Evolutionary conservation across 305 asterid species (phyloP).

Genomic region (Solanum hybrid): DNA sequence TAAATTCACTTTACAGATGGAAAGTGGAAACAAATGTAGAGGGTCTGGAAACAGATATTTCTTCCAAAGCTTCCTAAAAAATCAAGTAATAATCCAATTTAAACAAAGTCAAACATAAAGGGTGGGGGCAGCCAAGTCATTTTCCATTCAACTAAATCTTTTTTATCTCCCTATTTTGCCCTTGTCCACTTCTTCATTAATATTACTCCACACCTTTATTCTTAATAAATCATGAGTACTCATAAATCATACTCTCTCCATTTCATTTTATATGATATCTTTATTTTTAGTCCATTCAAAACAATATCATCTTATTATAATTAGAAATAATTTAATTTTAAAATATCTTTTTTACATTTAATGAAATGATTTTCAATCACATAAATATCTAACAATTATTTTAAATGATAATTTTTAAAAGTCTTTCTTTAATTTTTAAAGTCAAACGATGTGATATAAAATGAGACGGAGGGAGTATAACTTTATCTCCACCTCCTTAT

Average conservation of each 20-base stretch:
- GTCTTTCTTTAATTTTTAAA: too few relatives aligned
- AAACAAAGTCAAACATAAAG: background rate
- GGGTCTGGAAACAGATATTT: background rate
- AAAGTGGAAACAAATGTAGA: background rate
- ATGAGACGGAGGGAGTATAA: background rate
- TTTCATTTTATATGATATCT: background rate
- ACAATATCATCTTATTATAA: too few relatives aligned
- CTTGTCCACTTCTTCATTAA: background rate
- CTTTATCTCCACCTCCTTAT: background rate
- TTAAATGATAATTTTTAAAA: too few relatives aligned
- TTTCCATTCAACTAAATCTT: conserved; percentile 11
- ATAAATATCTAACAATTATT: too few relatives aligned
- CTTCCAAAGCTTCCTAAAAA: background rate
- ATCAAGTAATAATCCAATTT: background rate
- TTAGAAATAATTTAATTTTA: too few relatives aligned
- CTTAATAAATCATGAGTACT: too few relatives aligned
- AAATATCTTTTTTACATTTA: too few relatives aligned
- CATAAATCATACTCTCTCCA: background rate
- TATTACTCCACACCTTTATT: background rate
- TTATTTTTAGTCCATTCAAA: background rate
- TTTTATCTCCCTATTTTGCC: background rate
- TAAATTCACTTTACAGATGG: background rate
- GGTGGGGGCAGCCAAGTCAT: conserved; percentile 11
- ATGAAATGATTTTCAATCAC: too few relatives aligned
- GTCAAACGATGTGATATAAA: too few relatives aligned